These are phyloP conservation scores for Magnusiomyces tetraspermus DNA, from an alignment of 1,139 yeast genomes.

Conservation along the genomic window DNA sequence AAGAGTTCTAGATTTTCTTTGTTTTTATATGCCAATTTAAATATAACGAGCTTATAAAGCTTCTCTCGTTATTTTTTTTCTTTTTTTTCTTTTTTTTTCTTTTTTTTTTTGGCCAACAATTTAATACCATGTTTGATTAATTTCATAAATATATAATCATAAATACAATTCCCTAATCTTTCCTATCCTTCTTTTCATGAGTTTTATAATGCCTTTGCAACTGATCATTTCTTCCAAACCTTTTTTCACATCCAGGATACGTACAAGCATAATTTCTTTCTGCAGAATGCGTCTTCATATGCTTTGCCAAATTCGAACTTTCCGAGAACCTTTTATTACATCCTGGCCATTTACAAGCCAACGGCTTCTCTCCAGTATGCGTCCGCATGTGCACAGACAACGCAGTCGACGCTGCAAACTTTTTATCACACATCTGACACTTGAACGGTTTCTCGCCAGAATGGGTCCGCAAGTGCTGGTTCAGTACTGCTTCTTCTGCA, in stretches of 20 bases:
- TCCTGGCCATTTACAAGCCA: conserved; percentile 65
- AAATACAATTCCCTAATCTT: too few species aligned
- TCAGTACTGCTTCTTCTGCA: conserved; percentile 55
- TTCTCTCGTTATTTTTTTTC: too few species aligned
- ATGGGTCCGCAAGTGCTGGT: conserved; percentile 77
- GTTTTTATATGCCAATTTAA: too few species aligned
- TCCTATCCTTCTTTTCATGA: too few species aligned
- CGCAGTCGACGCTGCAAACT: conserved; percentile 54
- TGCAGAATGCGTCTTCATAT: conserved; percentile 44
- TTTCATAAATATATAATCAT: too few species aligned
- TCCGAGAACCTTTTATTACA: conserved; percentile 85
- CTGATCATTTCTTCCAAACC: conserved; percentile 30
- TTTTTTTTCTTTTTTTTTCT: too few species aligned
- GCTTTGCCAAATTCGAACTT: conserved; percentile 80
- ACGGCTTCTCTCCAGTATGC: conserved; percentile 90
- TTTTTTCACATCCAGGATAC: conserved; percentile 23
- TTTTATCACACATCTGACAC: conserved; percentile 69
- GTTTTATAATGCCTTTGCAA: conserved; percentile 25
- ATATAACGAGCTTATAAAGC: too few species aligned
- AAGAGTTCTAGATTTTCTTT: too few species aligned
- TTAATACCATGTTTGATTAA: too few species aligned
- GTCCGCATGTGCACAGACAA: conserved; percentile 60
- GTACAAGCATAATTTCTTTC: conserved; percentile 22
- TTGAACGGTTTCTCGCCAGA: conserved; percentile 78
- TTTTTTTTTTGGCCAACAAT: too few species aligned